phyloP scores from a whole-genome alignment of 202 grass and related monocot species.

The Elaeis oleifera region DNA sequence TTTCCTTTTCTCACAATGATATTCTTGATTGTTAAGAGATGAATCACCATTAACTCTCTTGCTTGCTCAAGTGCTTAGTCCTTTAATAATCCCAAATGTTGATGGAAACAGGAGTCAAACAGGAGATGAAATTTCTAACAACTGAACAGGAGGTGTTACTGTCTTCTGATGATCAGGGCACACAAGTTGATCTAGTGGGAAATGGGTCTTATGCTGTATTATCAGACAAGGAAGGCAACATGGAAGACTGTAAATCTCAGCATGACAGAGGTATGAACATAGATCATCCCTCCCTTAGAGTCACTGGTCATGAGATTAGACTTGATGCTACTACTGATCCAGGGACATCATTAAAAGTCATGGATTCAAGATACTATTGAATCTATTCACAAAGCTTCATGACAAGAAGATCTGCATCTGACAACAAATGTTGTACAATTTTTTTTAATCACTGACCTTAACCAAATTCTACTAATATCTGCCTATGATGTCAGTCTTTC shows the following conservation, averaged over 20 bases:
- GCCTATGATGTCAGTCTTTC: background rate
- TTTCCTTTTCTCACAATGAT: no score
- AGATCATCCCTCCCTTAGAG: constrained; percentile 9
- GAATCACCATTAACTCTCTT: no score
- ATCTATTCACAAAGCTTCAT: background rate
- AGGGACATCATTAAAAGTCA: constrained; percentile 18
- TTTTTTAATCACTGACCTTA: background rate
- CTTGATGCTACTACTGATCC: constrained; percentile 2
- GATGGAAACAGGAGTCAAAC: constrained; percentile 34
- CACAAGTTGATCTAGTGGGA: constrained; percentile 4
- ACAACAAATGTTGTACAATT: constrained; percentile 10
- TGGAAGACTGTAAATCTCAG: background rate
- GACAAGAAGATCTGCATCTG: constrained; percentile 12
- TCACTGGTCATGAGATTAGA: constrained; percentile 7
- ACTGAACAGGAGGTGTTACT: constrained; percentile 14
- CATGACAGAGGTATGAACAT: constrained; percentile 11
- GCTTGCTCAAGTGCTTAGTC: background rate
- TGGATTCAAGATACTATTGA: constrained; percentile 1
- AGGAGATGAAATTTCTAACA: constrained; percentile 30
- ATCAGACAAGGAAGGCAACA: constrained; percentile 12
- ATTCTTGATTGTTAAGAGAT: no score
- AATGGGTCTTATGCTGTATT: constrained; percentile 20
- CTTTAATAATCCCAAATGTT: background rate
- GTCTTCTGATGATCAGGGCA: constrained; percentile 7
- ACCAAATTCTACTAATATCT: background rate